Evolutionary conservation across 306 rosid genomes (phyloP).

Genomic region (Ziziphus jujuba): DNA sequence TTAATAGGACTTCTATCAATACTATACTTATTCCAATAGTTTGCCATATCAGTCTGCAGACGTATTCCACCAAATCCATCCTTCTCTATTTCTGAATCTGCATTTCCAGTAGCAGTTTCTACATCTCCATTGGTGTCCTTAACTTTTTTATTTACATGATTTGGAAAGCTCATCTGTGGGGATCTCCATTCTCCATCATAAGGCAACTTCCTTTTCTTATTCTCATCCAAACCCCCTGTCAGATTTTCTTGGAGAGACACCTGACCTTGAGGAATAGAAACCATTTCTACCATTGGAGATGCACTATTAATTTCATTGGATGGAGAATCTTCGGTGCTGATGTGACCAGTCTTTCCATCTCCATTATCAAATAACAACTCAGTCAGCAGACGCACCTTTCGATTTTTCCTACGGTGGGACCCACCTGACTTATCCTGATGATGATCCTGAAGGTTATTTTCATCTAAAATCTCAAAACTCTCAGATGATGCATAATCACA

Average conservation of each 20-base stretch:
- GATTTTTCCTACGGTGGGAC: slow-evolving; percentile 61
- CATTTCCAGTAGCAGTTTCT: slow-evolving; percentile 30
- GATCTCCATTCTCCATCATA: slow-evolving; percentile 48
- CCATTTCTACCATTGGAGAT: slow-evolving; percentile 39
- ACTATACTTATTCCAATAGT: slow-evolving; percentile 37
- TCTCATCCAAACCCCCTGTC: slow-evolving; percentile 35
- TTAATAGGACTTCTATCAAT: slow-evolving; percentile 40
- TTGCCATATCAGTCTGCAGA: slow-evolving; percentile 42
- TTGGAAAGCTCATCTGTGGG: slow-evolving; percentile 33
- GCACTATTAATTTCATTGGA: slow-evolving; percentile 39
- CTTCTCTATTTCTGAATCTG: slow-evolving; percentile 38
- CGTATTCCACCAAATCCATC: slow-evolving; percentile 34
- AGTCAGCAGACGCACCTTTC: slow-evolving; percentile 82
- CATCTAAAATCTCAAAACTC: slow-evolving; percentile 40
- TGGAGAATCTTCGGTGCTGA: slow-evolving; percentile 39
- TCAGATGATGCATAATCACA: slow-evolving; percentile 41
- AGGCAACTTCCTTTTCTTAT: slow-evolving; percentile 62
- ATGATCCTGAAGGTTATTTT: slow-evolving; percentile 49
- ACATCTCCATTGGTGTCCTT: slow-evolving; percentile 38
- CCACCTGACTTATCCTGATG: slow-evolving; percentile 47
- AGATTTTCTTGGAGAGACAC: slow-evolving; percentile 47
- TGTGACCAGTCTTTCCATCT: slow-evolving; percentile 42
- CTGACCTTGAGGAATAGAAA: slow-evolving; percentile 44
- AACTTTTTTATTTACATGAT: slow-evolving; percentile 33
- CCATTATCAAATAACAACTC: slow-evolving; percentile 70